These are phyloP conservation scores for Botryococcus braunii DNA, from an alignment of 163 green algal genomes.

Conservation along the genomic window DNA sequence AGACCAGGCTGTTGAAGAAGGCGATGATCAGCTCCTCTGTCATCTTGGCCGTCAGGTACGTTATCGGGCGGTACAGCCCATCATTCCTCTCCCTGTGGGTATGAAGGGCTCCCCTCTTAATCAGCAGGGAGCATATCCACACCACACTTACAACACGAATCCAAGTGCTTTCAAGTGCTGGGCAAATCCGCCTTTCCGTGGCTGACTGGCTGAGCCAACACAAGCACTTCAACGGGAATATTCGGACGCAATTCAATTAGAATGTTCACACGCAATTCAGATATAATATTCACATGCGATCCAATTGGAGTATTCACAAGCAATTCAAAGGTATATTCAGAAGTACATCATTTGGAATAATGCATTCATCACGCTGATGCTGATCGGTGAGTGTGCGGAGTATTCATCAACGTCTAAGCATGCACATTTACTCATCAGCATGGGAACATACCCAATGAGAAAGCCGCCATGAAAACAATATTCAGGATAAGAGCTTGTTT, in stretches of 20 bases:
- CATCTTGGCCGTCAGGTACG: constrained; percentile 30
- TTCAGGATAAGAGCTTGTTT: no score
- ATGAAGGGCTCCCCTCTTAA: background rate
- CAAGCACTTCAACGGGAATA: no score
- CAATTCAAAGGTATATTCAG: no score
- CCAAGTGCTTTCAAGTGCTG: background rate
- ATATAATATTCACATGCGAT: no score
- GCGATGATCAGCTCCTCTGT: constrained; percentile 41
- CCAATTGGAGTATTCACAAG: no score
- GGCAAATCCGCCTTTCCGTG: no score
- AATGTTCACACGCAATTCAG: no score
- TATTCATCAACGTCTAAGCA: background rate
- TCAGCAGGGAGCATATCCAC: background rate
- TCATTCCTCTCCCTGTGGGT: constrained; percentile 41
- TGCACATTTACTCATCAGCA: background rate
- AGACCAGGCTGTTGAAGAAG: constrained; percentile 9
- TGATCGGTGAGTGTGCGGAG: background rate
- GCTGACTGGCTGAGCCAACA: no score
- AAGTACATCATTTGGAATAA: background rate
- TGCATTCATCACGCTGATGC: background rate
- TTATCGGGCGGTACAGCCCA: constrained; percentile 38
- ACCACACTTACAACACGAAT: background rate
- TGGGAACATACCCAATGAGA: no score
- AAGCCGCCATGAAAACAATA: no score
- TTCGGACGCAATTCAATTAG: no score